Evolutionary conservation across 139 green algal genomes (phyloP), one percentile per base, ranked within the genome.

Genomic region (Zygnema circumcarinatum): DNA sequence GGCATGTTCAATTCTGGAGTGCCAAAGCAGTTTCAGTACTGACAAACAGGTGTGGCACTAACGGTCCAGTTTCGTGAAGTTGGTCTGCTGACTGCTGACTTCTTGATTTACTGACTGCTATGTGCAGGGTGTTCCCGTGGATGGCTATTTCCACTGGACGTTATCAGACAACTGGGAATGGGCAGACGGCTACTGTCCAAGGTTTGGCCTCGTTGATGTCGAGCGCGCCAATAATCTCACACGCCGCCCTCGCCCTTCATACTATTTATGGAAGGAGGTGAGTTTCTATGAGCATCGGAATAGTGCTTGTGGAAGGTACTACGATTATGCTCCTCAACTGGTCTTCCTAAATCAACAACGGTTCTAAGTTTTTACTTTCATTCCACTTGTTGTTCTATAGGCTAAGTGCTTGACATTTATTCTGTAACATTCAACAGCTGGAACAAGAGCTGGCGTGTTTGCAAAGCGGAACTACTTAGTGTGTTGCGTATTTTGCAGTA

Each of bases 131-230:
- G 86, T 87, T 25, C 52, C 67, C 1, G 79, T 90, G 53, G 36
- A 72, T 54, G 86, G 86, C 21, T 90, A 90, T 74, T 72, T 83
- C 36, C 67, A 67, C 38, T 90, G 86, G 86, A 90, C 86, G 2
- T 54, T 90, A 39, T 82, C 78, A 1, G 86, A 90, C 78, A 90
- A 90, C 76, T 90, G 86, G 86, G 86, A 90, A 74, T 90, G 86
- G 86, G 76, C 86, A 25, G 86, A 90, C 35, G 86, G 86, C 1
- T 90, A 90, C 86, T 90, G 86, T 54, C 86, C 86, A 11, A 81
- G 86, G 62, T 90, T 90, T 82, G 86, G 86, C 21, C 62, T 90
- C 36, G 85, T 86, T 21, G 47, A 86, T 2, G 85, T 90, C 29
- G 81, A 87, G 38, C 53, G 85, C 31, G 33, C 47, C 21, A 33